Evolutionary conservation across 1,284 basidiomycete species (phyloP).

Genomic region (Microbotryum violaceum): DNA sequence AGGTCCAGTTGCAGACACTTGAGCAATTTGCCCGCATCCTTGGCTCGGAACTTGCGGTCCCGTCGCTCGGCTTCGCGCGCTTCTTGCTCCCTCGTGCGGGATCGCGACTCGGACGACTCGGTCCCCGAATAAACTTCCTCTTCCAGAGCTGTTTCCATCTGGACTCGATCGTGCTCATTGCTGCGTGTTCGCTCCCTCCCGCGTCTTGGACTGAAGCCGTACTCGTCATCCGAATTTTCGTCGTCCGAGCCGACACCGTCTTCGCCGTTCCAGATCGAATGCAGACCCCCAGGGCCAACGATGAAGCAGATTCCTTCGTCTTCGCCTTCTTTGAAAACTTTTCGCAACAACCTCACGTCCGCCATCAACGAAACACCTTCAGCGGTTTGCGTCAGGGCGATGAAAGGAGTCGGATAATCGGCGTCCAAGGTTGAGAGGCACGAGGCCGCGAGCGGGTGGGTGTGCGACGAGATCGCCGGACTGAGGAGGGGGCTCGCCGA

Average conservation of each 20-base stretch:
- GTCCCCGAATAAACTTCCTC: too few species aligned
- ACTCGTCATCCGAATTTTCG: background rate
- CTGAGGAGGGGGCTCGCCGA: background rate
- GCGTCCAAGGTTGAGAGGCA: background rate
- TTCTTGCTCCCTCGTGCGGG: background rate
- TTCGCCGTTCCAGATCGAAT: constrained; percentile 27
- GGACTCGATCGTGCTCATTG: too few species aligned
- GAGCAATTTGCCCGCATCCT: constrained; percentile 17
- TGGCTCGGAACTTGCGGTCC: constrained; percentile 8
- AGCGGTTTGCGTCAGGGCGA: constrained; percentile 29
- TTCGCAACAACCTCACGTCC: constrained; percentile 29
- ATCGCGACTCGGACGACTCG: background rate
- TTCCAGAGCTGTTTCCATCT: too few species aligned
- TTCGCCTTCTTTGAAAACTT: constrained; percentile 13
- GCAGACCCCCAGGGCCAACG: constrained; percentile 27
- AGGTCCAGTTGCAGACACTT: constrained; percentile 33
- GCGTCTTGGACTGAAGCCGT: background rate
- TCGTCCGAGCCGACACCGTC: constrained; percentile 2
- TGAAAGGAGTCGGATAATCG: constrained; percentile 24
- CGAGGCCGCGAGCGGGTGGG: background rate
- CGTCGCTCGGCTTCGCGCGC: background rate
- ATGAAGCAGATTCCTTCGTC: constrained; percentile 25
- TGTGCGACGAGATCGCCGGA: background rate
- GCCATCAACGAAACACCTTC: constrained; percentile 28
- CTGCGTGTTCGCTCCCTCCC: background rate